Conservation (phyloP, 768 basidiomycete genomes). For the Collybiopsis luxurians region DNA sequence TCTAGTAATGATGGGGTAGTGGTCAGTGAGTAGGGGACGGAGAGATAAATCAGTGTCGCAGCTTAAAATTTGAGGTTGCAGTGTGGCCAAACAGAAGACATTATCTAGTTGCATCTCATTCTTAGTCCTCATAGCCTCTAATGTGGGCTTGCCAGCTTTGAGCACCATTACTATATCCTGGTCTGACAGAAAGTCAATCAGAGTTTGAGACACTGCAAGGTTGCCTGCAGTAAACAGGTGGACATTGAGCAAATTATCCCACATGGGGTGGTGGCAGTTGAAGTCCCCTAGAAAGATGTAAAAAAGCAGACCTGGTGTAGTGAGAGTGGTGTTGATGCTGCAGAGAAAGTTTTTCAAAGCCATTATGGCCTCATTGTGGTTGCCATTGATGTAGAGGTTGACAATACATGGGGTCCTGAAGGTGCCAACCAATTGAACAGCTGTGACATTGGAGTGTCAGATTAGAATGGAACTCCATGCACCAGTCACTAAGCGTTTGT, state of each 20-base stretch:
- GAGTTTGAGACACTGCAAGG: slow-evolving; percentile 1
- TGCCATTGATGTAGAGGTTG: slow-evolving; percentile 13
- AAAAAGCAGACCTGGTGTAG: neutral
- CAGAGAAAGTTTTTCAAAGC: neutral
- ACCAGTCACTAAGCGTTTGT: slow-evolving; percentile 12
- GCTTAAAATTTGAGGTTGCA: slow-evolving; percentile 11
- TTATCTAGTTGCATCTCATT: slow-evolving; percentile 28
- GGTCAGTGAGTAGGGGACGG: slow-evolving; percentile 24
- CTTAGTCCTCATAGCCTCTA: slow-evolving; percentile 14
- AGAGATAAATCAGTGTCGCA: slow-evolving; percentile 19
- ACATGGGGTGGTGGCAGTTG: slow-evolving; percentile 30
- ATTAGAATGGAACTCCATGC: slow-evolving; percentile 18
- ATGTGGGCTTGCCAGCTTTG: slow-evolving; percentile 24
- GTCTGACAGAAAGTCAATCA: slow-evolving; percentile 17
- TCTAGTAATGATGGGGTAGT: slow-evolving; percentile 26
- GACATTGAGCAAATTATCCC: slow-evolving; percentile 20
- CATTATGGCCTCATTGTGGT: slow-evolving; percentile 10
- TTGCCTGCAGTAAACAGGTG: slow-evolving; percentile 16
- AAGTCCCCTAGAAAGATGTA: slow-evolving; percentile 24
- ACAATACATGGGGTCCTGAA: neutral
- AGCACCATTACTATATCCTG: slow-evolving; percentile 26
- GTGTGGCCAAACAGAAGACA: slow-evolving; percentile 21
- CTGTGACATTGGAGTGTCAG: slow-evolving; percentile 17
- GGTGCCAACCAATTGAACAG: slow-evolving; percentile 11
- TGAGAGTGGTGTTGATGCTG: neutral